Evolutionary conservation across 352 stramenopile genomes (phyloP).

Genomic region (Pythium monospermum): DNA sequence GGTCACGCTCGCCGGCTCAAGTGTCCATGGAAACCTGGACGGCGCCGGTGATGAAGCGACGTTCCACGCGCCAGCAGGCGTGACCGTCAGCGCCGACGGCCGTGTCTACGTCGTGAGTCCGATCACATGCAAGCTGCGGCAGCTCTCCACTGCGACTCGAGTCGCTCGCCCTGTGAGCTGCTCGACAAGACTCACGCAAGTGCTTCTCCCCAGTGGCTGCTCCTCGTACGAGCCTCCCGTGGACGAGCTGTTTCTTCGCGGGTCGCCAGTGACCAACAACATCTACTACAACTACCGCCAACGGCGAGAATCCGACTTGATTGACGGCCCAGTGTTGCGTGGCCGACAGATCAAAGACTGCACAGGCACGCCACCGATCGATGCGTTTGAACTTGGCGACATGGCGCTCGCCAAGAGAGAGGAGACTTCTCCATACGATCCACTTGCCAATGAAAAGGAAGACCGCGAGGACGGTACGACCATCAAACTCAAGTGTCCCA

Average conservation of each 20-base stretch:
- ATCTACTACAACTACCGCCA: slow-evolving; percentile 92
- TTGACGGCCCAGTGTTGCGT: slow-evolving; percentile 41
- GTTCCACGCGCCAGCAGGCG: slow-evolving; percentile 84
- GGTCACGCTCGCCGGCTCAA: slow-evolving; percentile 88
- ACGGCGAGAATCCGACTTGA: slow-evolving; percentile 30
- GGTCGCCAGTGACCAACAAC: slow-evolving; percentile 79
- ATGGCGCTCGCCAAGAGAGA: slow-evolving; percentile 29
- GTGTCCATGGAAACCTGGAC: slow-evolving; percentile 65
- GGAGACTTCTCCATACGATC: slow-evolving; percentile 12
- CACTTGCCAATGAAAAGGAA: slow-evolving; percentile 54
- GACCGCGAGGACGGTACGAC: slow-evolving; percentile 86
- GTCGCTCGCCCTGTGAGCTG: slow-evolving; percentile 74
- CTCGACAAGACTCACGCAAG: slow-evolving; percentile 66
- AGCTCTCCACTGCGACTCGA: slow-evolving; percentile 64
- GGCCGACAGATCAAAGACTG: slow-evolving; percentile 88
- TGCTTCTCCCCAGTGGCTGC: slow-evolving; percentile 91
- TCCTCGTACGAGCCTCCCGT: slow-evolving; percentile 91
- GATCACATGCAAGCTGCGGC: slow-evolving; percentile 84
- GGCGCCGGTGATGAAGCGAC: slow-evolving; percentile 83
- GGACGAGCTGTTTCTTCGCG: slow-evolving; percentile 81
- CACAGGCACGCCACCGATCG: slow-evolving; percentile 84
- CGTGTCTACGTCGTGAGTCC: slow-evolving; percentile 90
- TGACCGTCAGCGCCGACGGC: slow-evolving; percentile 86
- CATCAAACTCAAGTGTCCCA: slow-evolving; percentile 79
- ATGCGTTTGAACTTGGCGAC: slow-evolving; percentile 73